Evolutionary conservation across 176 grass and related monocot genomes (phyloP).

Genomic region (Juncus effusus): DNA sequence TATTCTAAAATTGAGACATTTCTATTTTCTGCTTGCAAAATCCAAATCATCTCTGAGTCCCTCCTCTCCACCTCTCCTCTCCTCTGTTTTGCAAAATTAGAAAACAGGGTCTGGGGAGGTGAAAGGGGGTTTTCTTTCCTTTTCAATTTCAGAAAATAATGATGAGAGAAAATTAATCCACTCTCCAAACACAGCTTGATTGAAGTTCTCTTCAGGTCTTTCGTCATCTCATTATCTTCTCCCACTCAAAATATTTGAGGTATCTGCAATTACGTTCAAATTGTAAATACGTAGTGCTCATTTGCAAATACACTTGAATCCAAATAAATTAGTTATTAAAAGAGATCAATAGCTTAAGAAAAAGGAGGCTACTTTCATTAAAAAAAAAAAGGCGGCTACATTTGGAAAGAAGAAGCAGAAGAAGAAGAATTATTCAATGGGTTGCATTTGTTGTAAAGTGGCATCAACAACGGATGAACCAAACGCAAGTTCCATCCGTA

Average conservation of each 20-base stretch:
- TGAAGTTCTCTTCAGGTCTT: background rate
- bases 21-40: conserved; percentile 15
- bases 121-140: background rate
- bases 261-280: too few species aligned
- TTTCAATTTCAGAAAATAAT: conserved; percentile 8
- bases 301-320: too few species aligned
- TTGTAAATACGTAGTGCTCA: too few species aligned
- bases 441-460: conserved; percentile 68
- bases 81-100: conserved; percentile 11
- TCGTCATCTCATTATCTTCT: conserved; percentile 1
- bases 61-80: conserved; percentile 20
- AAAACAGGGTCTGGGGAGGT: conserved; percentile 18
- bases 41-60: background rate
- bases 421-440: conserved; percentile 30
- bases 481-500: conserved; percentile 41
- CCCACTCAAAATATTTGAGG: background rate
- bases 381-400: too few species aligned
- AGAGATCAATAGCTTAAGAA: too few species aligned
- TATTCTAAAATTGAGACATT: conserved; percentile 16
- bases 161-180: background rate
- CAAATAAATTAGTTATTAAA: too few species aligned
- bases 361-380: too few species aligned
- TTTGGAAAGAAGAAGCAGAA: too few species aligned
- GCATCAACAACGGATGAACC: conserved; percentile 30
- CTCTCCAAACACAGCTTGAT: background rate